Base-by-base conservation (phyloP, 2,329 filamentous ascomycete species). In the Colletotrichum sp. region DNA sequence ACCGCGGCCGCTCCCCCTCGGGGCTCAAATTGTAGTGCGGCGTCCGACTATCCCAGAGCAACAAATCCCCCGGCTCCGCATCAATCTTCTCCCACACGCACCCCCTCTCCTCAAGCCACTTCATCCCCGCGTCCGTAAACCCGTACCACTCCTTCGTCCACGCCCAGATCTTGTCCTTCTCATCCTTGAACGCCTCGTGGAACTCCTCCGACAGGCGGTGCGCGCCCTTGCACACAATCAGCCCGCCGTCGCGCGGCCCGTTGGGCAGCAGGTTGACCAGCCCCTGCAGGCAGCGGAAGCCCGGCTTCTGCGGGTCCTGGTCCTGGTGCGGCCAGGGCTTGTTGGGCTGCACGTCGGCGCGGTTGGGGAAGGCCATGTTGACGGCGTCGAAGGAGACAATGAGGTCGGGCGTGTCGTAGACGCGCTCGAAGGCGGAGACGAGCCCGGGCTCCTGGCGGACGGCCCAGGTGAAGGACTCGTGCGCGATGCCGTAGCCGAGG, bases 51-150 rank as follows among this genome's bases (percentile, higher is more conserved):
- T 85, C 84, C 81, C 84, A 85, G 3, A 85, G 76, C 18, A 85
- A 78, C 13, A 85, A 72, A 59, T 85, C 84, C 2, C 84, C 83
- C 0, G 83, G 83, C 30, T 83, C 83, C 18, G 82, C 83, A 57
- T 79, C 75, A 15, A 85, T 77, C 75, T 84, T 81, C 65, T 74
- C 32, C 74, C 72, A 75, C 34, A 75, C 32, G 72, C 69, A 72
- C 10, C 79, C 80, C 12, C 64, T 60, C 6, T 71, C 76, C n/a
- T 32, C 32, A 5, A 80, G 59, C 78, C 78, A 80, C 44, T 67
- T 8, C 63, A 80, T 68, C 30, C 78, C 75, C 30, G 72, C 63
- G 4, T 76, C 66, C 8, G 67, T 74, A 59, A 77, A 80, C 3
- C 64, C 65, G 72, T 77, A 79, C 68, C 69, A 68, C 44, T 81